phyloP scores from a whole-genome alignment of 2,329 filamentous ascomycete species.

The Aureobasidium sp. region DNA sequence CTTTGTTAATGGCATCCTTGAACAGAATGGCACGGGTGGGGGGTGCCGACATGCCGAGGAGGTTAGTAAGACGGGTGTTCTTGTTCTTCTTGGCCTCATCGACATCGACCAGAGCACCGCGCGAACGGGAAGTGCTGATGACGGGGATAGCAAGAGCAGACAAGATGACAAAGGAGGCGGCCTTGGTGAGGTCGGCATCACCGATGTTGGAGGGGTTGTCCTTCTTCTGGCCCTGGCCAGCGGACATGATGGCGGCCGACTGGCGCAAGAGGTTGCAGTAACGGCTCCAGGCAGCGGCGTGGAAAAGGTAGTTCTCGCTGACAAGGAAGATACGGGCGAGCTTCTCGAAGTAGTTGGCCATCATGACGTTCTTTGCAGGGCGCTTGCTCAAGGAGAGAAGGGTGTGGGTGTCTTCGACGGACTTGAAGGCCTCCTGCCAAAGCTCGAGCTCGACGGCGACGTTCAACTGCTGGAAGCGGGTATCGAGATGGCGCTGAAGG shows the following conservation, averaged over 20 bases:
- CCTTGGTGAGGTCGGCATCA: slow-evolving; percentile 86
- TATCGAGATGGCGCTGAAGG: slow-evolving; percentile 93
- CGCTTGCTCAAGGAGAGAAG: slow-evolving; percentile 96
- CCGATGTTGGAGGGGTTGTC: slow-evolving; percentile 80
- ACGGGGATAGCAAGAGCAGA: slow-evolving; percentile 97
- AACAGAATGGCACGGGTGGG: slow-evolving; percentile 87
- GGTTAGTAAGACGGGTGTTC: slow-evolving; percentile 92
- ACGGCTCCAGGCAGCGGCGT: slow-evolving; percentile 92
- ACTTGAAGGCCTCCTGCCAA: slow-evolving; percentile 99
- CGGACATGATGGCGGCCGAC: slow-evolving; percentile 73
- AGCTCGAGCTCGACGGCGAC: slow-evolving; percentile 95
- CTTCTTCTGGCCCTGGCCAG: slow-evolving; percentile 82
- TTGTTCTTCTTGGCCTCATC: slow-evolving; percentile 98
- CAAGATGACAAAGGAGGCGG: slow-evolving; percentile 89
- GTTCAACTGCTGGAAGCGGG: slow-evolving; percentile 96
- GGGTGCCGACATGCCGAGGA: slow-evolving; percentile 84
- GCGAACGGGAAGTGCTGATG: slow-evolving; percentile 95
- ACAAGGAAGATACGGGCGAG: slow-evolving; percentile 97
- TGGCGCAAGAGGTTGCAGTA: slow-evolving; percentile 96
- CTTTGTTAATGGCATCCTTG: slow-evolving; percentile 93
- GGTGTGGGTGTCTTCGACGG: slow-evolving; percentile 97
- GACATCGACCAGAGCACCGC: slow-evolving; percentile 91
- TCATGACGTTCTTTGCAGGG: slow-evolving; percentile 97
- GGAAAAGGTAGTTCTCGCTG: slow-evolving; percentile 98
- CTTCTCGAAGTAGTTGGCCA: slow-evolving; percentile 99